Evolutionary conservation across 345 rosid genomes (phyloP).

Genomic region (Durio zibethinus): DNA sequence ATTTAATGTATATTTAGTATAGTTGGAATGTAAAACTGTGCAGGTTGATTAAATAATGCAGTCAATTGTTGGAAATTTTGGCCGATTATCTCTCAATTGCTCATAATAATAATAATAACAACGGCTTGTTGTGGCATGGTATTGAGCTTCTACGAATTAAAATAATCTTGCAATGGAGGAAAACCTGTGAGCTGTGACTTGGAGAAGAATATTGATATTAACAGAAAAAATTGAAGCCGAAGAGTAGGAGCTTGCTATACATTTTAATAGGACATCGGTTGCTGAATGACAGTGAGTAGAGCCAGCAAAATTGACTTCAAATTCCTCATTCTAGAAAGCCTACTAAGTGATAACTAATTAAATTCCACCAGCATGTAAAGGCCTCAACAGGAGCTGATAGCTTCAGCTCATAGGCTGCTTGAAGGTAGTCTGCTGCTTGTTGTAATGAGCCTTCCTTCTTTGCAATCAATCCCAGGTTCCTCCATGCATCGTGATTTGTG

Average conservation of each 20-base stretch:
- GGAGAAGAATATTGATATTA: not conserved
- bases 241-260: not conserved
- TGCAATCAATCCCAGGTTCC: slow-evolving; percentile 72
- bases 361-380: slow-evolving; percentile 24
- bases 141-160: not conserved
- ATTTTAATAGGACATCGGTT: not conserved
- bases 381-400: slow-evolving; percentile 72
- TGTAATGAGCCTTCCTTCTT: slow-evolving; percentile 72
- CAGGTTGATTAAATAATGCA: too few species aligned
- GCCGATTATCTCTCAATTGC: too few species aligned
- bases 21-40: too few species aligned
- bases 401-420: slow-evolving; percentile 86
- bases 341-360: not conserved
- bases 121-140: too few species aligned
- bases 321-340: not conserved
- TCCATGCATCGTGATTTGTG: slow-evolving; percentile 73
- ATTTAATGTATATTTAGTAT: too few species aligned
- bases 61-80: too few species aligned
- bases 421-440: slow-evolving; percentile 86
- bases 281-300: not conserved
- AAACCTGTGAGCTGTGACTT: not conserved
- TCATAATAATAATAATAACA: too few species aligned
- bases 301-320: not conserved
- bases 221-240: not conserved
- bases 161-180: not conserved